Conservation (phyloP, 2,329 filamentous ascomycete species). For the Claviceps sp. region DNA sequence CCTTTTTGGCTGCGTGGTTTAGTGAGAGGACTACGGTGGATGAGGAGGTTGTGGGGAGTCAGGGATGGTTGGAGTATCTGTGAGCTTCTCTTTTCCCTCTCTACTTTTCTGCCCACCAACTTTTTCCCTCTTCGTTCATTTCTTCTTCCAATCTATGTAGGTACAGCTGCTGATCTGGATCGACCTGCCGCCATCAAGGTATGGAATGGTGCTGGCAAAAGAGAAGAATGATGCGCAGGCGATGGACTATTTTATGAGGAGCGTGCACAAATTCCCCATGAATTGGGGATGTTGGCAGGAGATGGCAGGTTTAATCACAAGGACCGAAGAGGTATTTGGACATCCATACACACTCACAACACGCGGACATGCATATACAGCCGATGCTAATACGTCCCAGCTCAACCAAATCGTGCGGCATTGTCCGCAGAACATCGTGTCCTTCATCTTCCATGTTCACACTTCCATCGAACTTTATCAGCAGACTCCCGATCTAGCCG, state of each 20-base stretch:
- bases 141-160: background rate
- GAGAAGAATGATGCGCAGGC: constrained; percentile 82
- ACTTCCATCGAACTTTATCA: constrained; percentile 88
- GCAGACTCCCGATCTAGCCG: constrained; percentile 60
- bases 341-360: background rate
- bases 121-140: background rate
- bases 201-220: constrained; percentile 80
- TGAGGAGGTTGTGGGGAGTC: constrained; percentile 48
- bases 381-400: constrained; percentile 25
- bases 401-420: constrained; percentile 57
- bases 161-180: background rate
- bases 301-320: constrained; percentile 65
- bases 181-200: constrained; percentile 28
- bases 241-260: constrained; percentile 74
- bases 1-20: constrained; percentile 73
- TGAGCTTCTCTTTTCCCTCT: constrained; percentile 20
- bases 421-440: constrained; percentile 81
- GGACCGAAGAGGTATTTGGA: constrained; percentile 59
- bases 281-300: constrained; percentile 98
- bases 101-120: too few species aligned
- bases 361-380: background rate
- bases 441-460: constrained; percentile 86
- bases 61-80: constrained; percentile 90
- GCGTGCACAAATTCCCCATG: constrained; percentile 80
- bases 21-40: constrained; percentile 44